Evolutionary conservation across 225 moss, liverwort and hornwort species (phyloP), one percentile per base, ranked within the genome.

Genomic region (Pseudoscleropodium purum): DNA sequence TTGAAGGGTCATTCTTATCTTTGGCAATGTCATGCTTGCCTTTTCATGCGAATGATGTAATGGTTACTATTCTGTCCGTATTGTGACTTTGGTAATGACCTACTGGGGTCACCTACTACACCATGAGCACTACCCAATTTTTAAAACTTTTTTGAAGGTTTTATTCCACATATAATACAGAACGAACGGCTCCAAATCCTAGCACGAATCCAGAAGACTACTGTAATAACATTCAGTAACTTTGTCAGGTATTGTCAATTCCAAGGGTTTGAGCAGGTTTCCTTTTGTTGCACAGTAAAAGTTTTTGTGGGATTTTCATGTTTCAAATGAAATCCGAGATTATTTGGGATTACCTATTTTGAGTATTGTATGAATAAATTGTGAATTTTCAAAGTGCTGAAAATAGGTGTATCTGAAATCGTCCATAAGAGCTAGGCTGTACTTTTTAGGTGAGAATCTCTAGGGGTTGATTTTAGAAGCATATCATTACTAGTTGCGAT

Each of bases 351-450:
- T 79, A 4, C n/a, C 16, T 37, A 10, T 6, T 16, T 4, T 17
- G 26, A 6, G 6, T 6, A 15, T 15, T 15, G 9, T 15, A 54
- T 25, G 54, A 54, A 36, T 14, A 15, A 6, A 24, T 54, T 15
- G 6, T 15, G 5, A 36, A 25, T 59, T 39, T 59, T 79, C 0
- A 7, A 80, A 39, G 29, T 12, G 11, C 11, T 59, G 7, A 18
- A 17, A 79, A 59, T 26, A 79, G 57, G 26, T 37, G 17, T 36
- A 56, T n/a, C 5, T 11, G 18, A 57, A 26, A 26, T 17, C 6
- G 1, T 6, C 7, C 6, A 1, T 2, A 15, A 1, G 15, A 0
- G 2, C 5, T 39, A 12, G 7, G 4, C 1, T 79, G 39, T 59
- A 11, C 39, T 5, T 80, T 39, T 39, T 18, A 18, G 31, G 61